phyloP scores from a whole-genome alignment of 2,329 filamentous ascomycete species.

The Claviceps quebecensis region DNA sequence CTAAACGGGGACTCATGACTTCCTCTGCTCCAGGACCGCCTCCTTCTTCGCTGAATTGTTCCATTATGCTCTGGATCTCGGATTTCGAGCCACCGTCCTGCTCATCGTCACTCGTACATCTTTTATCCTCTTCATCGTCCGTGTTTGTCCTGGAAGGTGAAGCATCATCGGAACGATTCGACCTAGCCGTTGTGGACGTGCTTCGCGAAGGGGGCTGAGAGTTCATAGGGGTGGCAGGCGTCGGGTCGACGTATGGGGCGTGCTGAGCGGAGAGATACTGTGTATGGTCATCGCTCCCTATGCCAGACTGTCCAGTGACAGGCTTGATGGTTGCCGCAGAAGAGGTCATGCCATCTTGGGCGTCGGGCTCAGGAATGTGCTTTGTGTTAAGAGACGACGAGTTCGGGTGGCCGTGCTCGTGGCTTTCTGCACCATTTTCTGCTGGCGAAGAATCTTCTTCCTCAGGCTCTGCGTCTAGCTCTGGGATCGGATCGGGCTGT shows the following conservation, averaged over 20 bases:
- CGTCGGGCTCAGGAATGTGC: conserved; percentile 10
- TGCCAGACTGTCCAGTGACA: conserved; percentile 20
- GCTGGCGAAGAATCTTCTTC: background rate
- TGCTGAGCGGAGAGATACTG: conserved; percentile 36
- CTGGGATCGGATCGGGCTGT: no score
- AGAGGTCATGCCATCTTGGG: conserved; percentile 25
- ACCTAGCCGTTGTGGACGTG: conserved; percentile 38
- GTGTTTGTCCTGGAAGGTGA: conserved; percentile 41
- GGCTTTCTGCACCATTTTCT: background rate
- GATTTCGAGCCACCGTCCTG: conserved; percentile 57
- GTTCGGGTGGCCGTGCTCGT: background rate
- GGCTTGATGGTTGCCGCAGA: conserved; percentile 37
- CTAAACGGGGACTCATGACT: conserved; percentile 82
- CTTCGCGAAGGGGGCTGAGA: conserved; percentile 46
- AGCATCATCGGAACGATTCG: conserved; percentile 27
- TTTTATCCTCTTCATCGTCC: conserved; percentile 44
- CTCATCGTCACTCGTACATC: conserved; percentile 44
- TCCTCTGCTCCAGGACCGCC: conserved; percentile 62
- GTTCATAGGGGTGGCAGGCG: conserved; percentile 39
- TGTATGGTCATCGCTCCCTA: conserved; percentile 16
- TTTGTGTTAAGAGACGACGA: conserved; percentile 11
- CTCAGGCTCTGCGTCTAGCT: background rate
- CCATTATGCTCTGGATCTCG: conserved; percentile 97
- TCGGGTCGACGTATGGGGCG: conserved; percentile 40
- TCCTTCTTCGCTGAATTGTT: conserved; percentile 71